Evolutionary conservation across 208 protist species (phyloP).

Genomic region (Balamuthia mandrillaris): DNA sequence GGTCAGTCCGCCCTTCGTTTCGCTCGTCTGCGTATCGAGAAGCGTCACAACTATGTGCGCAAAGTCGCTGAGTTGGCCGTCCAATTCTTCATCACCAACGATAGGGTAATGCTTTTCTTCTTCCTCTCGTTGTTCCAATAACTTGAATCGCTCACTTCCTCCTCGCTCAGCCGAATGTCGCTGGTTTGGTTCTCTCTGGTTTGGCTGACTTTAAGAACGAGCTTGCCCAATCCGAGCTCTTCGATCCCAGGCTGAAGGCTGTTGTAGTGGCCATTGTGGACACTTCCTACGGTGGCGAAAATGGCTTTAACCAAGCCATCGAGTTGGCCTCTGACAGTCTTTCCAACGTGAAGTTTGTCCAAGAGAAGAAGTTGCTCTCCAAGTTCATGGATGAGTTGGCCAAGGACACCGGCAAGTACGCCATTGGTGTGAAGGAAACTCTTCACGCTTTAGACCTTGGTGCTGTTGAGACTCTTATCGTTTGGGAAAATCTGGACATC

Average conservation of each 20-base stretch:
- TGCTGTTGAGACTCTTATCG: constrained; percentile 96
- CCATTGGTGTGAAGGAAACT: constrained; percentile 97
- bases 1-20: constrained; percentile 99
- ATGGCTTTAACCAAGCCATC: constrained; percentile 99
- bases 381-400: constrained; percentile 98
- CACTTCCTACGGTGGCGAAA: constrained; percentile 98
- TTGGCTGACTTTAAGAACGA: constrained; percentile 99
- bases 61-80: constrained; percentile 96
- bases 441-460: constrained; percentile 93
- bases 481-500: constrained; percentile 95
- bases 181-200: constrained; percentile 98
- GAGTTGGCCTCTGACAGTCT: constrained; percentile 93
- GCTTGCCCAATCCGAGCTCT: constrained; percentile 91
- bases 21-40: constrained; percentile 97
- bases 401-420: constrained; percentile 96
- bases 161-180: constrained; percentile 81
- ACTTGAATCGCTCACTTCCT: not conserved
- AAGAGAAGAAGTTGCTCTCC: constrained; percentile 99
- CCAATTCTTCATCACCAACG: constrained; percentile 97
- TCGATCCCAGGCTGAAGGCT: constrained; percentile 94
- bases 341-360: constrained; percentile 96
- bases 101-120: constrained; percentile 73
- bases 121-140: constrained; percentile 26
- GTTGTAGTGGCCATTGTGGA: constrained; percentile 98
- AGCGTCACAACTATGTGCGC: constrained; percentile 98